These are phyloP conservation scores for Thermothielavioides terrestris DNA, from an alignment of 495 filamentous ascomycete species.

Conservation along the genomic window DNA sequence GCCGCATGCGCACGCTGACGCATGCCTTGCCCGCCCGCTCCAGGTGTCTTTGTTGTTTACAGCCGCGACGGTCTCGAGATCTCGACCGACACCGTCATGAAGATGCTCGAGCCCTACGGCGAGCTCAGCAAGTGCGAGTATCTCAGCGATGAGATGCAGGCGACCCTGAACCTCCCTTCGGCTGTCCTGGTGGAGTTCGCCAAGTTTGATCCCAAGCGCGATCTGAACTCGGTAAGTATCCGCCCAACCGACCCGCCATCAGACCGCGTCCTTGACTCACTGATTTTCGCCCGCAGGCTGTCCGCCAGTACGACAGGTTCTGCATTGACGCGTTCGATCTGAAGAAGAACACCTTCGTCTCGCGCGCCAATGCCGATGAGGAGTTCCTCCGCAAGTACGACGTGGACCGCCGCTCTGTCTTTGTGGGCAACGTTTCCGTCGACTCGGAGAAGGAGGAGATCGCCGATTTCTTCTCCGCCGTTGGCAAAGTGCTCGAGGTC, in stretches of 20 bases:
- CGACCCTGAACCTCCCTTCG: conserved; percentile 27
- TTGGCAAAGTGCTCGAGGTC: conserved; percentile 35
- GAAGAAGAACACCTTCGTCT: conserved; percentile 16
- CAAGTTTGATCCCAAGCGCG: conserved; percentile 34
- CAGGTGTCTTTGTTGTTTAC: conserved; percentile 46
- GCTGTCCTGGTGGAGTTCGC: conserved; percentile 46
- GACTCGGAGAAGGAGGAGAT: conserved; percentile 32
- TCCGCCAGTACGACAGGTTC: conserved; percentile 19
- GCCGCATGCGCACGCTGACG: conserved; percentile 10
- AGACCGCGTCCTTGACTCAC: conserved; percentile 5
- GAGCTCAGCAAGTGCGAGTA: conserved; percentile 25
- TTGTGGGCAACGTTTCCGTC: conserved; percentile 41
- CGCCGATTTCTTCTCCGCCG: conserved; percentile 26
- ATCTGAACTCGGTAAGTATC: conserved; percentile 32
- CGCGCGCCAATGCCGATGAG: conserved; percentile 20
- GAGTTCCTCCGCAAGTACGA: conserved; percentile 35
- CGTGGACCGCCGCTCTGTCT: conserved; percentile 43
- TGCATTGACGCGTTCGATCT: conserved; percentile 29
- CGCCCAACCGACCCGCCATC: background rate
- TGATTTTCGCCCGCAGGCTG: conserved; percentile 18
- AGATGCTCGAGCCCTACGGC: conserved; percentile 36
- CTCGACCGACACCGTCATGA: conserved; percentile 34
- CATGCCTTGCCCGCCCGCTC: background rate
- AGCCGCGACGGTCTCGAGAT: conserved; percentile 31
- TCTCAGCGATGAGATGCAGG: conserved; percentile 17